Conservation (phyloP, 2,329 filamentous ascomycete species). For the Colletotrichum incanum region DNA sequence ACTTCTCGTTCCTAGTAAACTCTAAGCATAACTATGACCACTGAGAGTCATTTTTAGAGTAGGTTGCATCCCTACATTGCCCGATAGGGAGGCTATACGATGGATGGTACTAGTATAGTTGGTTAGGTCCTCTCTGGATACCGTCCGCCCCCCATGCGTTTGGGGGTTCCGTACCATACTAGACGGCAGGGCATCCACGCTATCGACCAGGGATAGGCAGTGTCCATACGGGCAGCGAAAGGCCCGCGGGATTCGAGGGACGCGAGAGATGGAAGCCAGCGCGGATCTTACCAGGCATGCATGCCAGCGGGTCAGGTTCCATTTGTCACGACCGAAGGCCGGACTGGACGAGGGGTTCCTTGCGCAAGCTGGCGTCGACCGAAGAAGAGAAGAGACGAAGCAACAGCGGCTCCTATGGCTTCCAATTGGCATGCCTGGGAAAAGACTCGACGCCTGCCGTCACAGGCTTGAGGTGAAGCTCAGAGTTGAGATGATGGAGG, state of each 20-base stretch:
- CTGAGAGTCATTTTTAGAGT: background rate
- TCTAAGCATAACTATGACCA: background rate
- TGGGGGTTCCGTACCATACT: slow-evolving; percentile 1
- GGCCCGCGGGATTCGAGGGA: slow-evolving; percentile 30
- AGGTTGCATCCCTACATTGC: background rate
- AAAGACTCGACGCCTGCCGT: slow-evolving; percentile 31
- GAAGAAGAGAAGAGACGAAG: slow-evolving; percentile 8
- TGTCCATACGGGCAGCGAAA: slow-evolving; percentile 3
- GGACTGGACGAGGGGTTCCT: slow-evolving; percentile 27
- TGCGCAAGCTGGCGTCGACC: slow-evolving; percentile 16
- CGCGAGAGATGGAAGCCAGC: slow-evolving; percentile 21
- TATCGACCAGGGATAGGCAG: background rate
- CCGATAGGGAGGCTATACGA: background rate
- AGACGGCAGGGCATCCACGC: background rate
- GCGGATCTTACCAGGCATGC: slow-evolving; percentile 8
- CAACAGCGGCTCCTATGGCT: slow-evolving; percentile 2
- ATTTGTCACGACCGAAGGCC: slow-evolving; percentile 29
- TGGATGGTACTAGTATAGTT: too few species aligned
- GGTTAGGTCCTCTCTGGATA: background rate
- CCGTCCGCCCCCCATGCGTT: background rate
- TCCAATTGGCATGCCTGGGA: slow-evolving; percentile 7
- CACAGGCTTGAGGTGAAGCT: slow-evolving; percentile 27
- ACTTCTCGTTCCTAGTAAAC: background rate
- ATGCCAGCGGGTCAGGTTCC: slow-evolving; percentile 23
- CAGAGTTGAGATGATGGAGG: background rate